Evolutionary conservation across 257 asterid species (phyloP).

Genomic region (Verbena officinalis): DNA sequence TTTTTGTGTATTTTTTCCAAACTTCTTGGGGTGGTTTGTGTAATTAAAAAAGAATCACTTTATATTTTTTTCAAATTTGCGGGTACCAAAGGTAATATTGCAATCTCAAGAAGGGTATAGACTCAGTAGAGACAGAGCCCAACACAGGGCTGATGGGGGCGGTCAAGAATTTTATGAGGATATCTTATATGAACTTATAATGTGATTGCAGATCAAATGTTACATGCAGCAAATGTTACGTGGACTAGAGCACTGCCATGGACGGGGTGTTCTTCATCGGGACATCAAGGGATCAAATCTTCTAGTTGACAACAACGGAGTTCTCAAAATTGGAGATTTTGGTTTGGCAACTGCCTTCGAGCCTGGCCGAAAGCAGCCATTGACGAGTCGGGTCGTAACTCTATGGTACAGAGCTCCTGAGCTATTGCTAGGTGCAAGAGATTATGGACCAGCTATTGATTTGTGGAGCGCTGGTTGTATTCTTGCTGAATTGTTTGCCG

Average conservation of each 20-base stretch:
- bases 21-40: too few species aligned
- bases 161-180: too few species aligned
- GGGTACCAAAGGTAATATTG: too few species aligned
- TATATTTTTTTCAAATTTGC: too few species aligned
- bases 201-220: slow-evolving; percentile 69
- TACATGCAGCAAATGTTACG: slow-evolving; percentile 71
- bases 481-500: slow-evolving; percentile 80
- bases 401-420: slow-evolving; percentile 98
- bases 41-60: too few species aligned
- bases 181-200: neutral
- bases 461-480: slow-evolving; percentile 96
- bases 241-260: slow-evolving; percentile 90
- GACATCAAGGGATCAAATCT: slow-evolving; percentile 95
- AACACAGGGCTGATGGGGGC: too few species aligned
- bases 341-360: slow-evolving; percentile 71
- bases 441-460: slow-evolving; percentile 79
- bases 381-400: slow-evolving; percentile 93
- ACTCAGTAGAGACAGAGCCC: too few species aligned
- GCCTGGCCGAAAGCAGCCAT: slow-evolving; percentile 61
- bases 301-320: slow-evolving; percentile 69
- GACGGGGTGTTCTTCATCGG: slow-evolving; percentile 80
- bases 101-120: too few species aligned
- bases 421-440: slow-evolving; percentile 82
- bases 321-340: slow-evolving; percentile 76
- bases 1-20: too few species aligned